Evolutionary conservation across 2,329 filamentous ascomycete species (phyloP).

Genomic region (Thielaviopsis euricoi): DNA sequence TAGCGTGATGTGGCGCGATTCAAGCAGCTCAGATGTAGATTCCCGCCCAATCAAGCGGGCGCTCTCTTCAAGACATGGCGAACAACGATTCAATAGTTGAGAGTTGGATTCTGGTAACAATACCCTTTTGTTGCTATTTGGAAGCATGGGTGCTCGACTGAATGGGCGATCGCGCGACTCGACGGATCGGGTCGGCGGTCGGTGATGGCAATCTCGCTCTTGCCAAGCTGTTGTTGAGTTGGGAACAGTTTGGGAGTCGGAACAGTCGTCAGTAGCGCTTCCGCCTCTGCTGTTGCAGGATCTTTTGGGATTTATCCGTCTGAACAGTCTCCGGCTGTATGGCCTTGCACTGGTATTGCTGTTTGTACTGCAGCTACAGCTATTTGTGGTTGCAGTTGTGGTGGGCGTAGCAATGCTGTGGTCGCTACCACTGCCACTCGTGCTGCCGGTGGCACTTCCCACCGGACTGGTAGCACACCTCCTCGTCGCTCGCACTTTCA

Average conservation of each 20-base stretch:
- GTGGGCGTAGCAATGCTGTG: background rate
- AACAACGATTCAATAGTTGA: background rate
- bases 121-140: slow-evolving; percentile 12
- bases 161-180: slow-evolving; percentile 9
- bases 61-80: background rate
- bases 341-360: background rate
- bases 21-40: too few relatives aligned
- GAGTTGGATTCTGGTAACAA: slow-evolving; percentile 8
- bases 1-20: too few relatives aligned
- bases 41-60: background rate
- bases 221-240: background rate
- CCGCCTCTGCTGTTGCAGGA: background rate
- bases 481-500: slow-evolving; percentile 3
- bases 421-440: background rate
- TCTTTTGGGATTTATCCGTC: background rate
- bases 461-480: background rate
- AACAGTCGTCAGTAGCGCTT: background rate
- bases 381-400: background rate
- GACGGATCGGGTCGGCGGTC: slow-evolving; percentile 12
- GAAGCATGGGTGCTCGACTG: slow-evolving; percentile 12
- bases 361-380: background rate
- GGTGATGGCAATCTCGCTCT: background rate
- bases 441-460: slow-evolving; percentile 1
- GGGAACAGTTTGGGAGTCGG: background rate
- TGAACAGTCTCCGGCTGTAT: background rate